These are phyloP conservation scores for Fagopyrum tataricum DNA, from an alignment of 148 eudicot species.

Conservation along the genomic window DNA sequence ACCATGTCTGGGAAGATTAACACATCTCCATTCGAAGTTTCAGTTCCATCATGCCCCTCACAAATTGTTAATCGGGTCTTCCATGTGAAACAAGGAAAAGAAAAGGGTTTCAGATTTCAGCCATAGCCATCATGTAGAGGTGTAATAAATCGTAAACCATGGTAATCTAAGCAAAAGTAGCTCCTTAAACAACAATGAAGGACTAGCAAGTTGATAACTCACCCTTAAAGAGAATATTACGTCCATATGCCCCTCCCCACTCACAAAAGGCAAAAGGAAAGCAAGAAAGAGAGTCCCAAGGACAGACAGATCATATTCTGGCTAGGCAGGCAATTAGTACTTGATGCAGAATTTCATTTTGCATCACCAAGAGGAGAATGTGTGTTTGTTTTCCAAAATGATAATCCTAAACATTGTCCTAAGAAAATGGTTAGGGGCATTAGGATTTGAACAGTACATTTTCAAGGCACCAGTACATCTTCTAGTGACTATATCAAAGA, in stretches of 20 bases:
- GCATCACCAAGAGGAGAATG: neutral
- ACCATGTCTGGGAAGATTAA: constrained; percentile 98
- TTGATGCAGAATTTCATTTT: neutral
- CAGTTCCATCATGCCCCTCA: constrained; percentile 98
- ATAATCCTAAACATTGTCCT: neutral
- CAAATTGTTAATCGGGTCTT: constrained; percentile 93
- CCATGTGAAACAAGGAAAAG: constrained; percentile 13
- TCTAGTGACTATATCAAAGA: neutral
- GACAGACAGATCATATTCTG: neutral
- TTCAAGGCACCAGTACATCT: neutral
- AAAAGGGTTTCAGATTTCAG: neutral
- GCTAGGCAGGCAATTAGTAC: neutral
- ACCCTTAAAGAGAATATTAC: neutral
- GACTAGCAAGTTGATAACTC: neutral
- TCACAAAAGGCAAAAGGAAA: neutral
- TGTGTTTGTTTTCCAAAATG: neutral
- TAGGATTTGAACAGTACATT: neutral
- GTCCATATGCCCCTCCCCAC: neutral
- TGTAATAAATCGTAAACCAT: neutral
- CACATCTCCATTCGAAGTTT: constrained; percentile 97
- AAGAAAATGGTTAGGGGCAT: neutral
- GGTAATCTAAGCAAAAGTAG: neutral
- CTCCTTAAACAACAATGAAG: neutral
- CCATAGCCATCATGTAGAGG: neutral
- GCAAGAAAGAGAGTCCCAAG: neutral